Base-by-base conservation (phyloP, 805 yeast species). In the Ogataea methylovora region DNA sequence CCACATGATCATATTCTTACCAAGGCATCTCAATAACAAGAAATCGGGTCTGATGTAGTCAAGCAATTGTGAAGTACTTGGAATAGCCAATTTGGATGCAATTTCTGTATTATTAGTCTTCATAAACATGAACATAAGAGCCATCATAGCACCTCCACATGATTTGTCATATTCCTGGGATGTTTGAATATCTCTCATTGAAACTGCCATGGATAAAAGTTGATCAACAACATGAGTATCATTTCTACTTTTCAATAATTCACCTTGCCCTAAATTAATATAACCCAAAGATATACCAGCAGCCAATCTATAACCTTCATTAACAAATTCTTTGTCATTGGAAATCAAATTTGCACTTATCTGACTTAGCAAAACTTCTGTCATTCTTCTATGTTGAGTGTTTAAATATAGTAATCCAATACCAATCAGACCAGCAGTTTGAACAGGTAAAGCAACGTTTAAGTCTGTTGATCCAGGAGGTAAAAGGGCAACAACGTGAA, bases 381-480 rank as follows among this genome's bases (percentile, higher is more conserved):
- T 79, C 87, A 90, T 84, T 44, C 94, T 67, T 30, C 94, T 70
- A 51, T 87, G 94, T 41, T 79, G 87, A 5, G 86, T 73, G 33
- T 73, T 83, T 33, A 77, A 61, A 48, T 86, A 88, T 6, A 94
- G 62, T 35, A 94, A 61, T 0, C 98, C 99, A 36, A 92, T 75
- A 1, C 97, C 96, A 32, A 92, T 63, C 20, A 90, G 54, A 0
- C 97, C 97, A 0, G 97, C 95, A 0, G 94, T 76, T 54, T 92
- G 97, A 7, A 90, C 94, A 9, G 77, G 69, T 1, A 76, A 61
- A 2, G 84, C 74, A 7, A 94, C 94, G 54, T 90, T 85, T 47
- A 92, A 66, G 53, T 87, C 94, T 29, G 81, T 82, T 0, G 97
- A 87, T 0, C 97, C 97, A 10, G 74, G 75, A 0, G 99, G 99